Conservation (phyloP, 106 monocot species). For the Narthecium ossifragum region DNA sequence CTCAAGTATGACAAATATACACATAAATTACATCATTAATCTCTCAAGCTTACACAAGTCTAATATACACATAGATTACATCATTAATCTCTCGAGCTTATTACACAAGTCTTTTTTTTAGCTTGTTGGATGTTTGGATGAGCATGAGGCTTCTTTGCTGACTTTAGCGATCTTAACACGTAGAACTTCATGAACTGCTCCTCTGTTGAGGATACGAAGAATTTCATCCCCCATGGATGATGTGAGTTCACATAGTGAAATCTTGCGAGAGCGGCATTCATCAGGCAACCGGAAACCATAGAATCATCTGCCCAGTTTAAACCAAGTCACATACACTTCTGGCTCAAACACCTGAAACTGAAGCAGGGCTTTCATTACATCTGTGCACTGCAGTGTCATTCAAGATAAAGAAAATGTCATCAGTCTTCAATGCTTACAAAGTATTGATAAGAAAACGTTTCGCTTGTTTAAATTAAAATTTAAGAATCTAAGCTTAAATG, state of each 20-base stretch:
- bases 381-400: slow-evolving; percentile 31
- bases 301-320: slow-evolving; percentile 74
- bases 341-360: slow-evolving; percentile 35
- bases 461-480: too few species aligned
- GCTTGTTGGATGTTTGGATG: too few species aligned
- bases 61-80: too few species aligned
- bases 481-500: too few species aligned
- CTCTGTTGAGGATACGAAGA: slow-evolving; percentile 53
- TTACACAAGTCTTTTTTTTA: too few species aligned
- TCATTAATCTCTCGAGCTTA: too few species aligned
- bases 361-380: slow-evolving; percentile 47
- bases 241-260: slow-evolving; percentile 57
- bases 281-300: slow-evolving; percentile 78
- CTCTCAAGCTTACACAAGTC: too few species aligned
- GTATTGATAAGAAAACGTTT: too few species aligned
- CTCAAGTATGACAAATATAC: too few species aligned
- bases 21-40: too few species aligned
- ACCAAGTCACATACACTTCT: slow-evolving; percentile 61
- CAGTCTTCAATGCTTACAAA: too few species aligned
- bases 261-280: slow-evolving; percentile 37
- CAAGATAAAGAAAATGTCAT: too few species aligned
- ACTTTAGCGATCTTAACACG: slow-evolving; percentile 56
- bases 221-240: slow-evolving; percentile 30
- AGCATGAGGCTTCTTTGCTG: not conserved
- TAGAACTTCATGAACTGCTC: slow-evolving; percentile 79